A percentile compares a stretch with the other conserved stretches of the same genome.
phyloP scores from a whole-genome alignment of 768 basidiomycete species.

The Chalciporus sphaerocephalus region DNA sequence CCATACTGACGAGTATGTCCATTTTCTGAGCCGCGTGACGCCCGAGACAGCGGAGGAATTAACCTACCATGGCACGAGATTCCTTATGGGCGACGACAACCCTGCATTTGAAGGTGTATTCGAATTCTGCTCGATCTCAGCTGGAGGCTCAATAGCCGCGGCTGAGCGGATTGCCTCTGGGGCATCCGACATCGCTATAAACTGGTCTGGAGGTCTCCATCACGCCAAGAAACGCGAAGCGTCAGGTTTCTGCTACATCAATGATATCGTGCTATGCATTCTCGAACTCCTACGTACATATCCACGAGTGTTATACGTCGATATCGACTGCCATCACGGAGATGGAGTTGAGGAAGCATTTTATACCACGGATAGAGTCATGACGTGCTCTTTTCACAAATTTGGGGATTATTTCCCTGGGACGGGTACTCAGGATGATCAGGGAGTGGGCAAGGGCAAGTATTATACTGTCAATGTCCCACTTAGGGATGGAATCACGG shows the following conservation, averaged over 20 bases:
- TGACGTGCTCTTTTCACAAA: conserved; percentile 97
- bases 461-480: conserved; percentile 93
- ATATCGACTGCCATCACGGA: conserved; percentile 98
- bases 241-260: conserved; percentile 98
- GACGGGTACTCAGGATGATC: conserved; percentile 81
- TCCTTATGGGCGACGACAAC: conserved; percentile 84
- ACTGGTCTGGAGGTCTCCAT: conserved; percentile 98
- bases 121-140: conserved; percentile 95
- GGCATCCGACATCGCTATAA: conserved; percentile 78
- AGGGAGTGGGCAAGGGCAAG: conserved; percentile 77
- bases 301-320: conserved; percentile 91
- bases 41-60: conserved; percentile 88
- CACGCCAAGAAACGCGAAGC: conserved; percentile 99
- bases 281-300: conserved; percentile 85
- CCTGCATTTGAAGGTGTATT: conserved; percentile 95
- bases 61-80: conserved; percentile 80
- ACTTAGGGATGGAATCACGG: conserved; percentile 88
- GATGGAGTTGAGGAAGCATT: conserved; percentile 99
- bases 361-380: conserved; percentile 94
- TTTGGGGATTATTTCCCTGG: conserved; percentile 86
- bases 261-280: conserved; percentile 93
- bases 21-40: conserved; percentile 83
- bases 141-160: conserved; percentile 93
- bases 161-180: conserved; percentile 78
- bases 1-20: conserved; percentile 97